Conservation (phyloP, 306 rosid species). For the Casuarina equisetifolia region DNA sequence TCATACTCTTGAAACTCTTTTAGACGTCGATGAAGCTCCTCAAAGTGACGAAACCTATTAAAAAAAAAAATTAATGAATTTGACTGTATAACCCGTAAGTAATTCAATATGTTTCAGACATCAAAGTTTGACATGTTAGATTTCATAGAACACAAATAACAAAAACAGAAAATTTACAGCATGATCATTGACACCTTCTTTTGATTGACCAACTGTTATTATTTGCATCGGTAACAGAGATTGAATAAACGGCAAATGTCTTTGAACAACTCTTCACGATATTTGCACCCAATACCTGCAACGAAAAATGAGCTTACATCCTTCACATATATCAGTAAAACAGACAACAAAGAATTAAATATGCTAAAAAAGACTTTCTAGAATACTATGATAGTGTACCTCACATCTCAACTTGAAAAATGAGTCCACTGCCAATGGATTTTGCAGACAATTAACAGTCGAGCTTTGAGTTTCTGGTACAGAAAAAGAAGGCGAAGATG, state of each 20-base stretch:
- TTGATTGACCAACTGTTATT: constrained; percentile 95
- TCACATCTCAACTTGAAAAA: constrained; percentile 93
- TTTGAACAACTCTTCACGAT: constrained; percentile 93
- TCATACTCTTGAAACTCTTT: constrained; percentile 89
- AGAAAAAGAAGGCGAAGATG: constrained; percentile 59
- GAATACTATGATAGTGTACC: constrained; percentile 49
- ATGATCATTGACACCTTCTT: constrained; percentile 68
- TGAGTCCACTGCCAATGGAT: constrained; percentile 59
- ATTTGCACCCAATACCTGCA: constrained; percentile 97
- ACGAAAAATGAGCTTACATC: constrained; percentile 32
- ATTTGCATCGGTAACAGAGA: constrained; percentile 83
- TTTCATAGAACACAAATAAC: constrained; percentile 9
- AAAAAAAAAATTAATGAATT: constrained; percentile 2
- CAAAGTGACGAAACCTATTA: constrained; percentile 94
- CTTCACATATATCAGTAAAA: constrained; percentile 27
- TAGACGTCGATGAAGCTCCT: constrained; percentile 93
- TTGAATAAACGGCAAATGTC: constrained; percentile 93
- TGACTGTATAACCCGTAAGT: constrained; percentile 22
- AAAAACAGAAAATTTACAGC: constrained; percentile 21
- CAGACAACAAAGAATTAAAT: constrained; percentile 21
- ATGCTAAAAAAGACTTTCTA: constrained; percentile 8
- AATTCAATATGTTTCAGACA: constrained; percentile 8
- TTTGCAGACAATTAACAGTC: constrained; percentile 52
- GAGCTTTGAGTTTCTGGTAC: constrained; percentile 38
- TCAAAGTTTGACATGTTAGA: constrained; percentile 5